A percentile compares a stretch with the other conserved stretches of the same genome.
Evolutionary conservation across 1,284 basidiomycete genomes (phyloP).

Genomic region (Trichosporon coremiiforme): DNA sequence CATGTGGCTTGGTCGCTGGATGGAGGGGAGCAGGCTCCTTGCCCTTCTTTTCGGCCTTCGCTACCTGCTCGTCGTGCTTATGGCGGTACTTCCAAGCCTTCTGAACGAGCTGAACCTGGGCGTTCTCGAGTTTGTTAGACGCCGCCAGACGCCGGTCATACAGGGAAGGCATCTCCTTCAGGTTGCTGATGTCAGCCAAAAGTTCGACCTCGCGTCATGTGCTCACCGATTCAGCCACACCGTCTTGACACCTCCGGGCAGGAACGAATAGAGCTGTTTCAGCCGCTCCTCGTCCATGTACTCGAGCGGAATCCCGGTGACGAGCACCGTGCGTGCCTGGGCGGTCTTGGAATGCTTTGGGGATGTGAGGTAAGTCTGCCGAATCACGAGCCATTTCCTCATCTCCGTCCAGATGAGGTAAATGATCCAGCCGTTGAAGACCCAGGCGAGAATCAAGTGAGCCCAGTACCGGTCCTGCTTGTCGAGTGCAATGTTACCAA

Average conservation of each 20-base stretch:
- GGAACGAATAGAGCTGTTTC: constrained; percentile 65
- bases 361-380: constrained; percentile 70
- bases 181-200: constrained; percentile 53
- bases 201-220: constrained; percentile 35
- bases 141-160: constrained; percentile 65
- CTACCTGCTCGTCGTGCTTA: constrained; percentile 39
- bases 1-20: constrained; percentile 42
- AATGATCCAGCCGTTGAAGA: constrained; percentile 66
- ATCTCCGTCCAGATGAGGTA: constrained; percentile 70
- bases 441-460: constrained; percentile 57
- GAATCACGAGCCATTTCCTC: constrained; percentile 65
- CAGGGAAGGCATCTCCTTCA: constrained; percentile 65
- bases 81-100: constrained; percentile 57
- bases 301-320: constrained; percentile 70
- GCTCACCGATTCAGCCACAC: constrained; percentile 68
- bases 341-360: constrained; percentile 65
- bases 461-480: constrained; percentile 55
- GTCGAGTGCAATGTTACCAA: constrained; percentile 57
- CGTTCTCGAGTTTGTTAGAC: constrained; percentile 66
- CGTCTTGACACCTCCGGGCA: constrained; percentile 74
- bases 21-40: constrained; percentile 42
- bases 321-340: constrained; percentile 74
- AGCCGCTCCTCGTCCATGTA: constrained; percentile 66
- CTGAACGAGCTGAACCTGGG: constrained; percentile 64
- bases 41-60: constrained; percentile 44